Conservation (phyloP, 2,329 filamentous ascomycete species). For the Didymella pomorum region DNA sequence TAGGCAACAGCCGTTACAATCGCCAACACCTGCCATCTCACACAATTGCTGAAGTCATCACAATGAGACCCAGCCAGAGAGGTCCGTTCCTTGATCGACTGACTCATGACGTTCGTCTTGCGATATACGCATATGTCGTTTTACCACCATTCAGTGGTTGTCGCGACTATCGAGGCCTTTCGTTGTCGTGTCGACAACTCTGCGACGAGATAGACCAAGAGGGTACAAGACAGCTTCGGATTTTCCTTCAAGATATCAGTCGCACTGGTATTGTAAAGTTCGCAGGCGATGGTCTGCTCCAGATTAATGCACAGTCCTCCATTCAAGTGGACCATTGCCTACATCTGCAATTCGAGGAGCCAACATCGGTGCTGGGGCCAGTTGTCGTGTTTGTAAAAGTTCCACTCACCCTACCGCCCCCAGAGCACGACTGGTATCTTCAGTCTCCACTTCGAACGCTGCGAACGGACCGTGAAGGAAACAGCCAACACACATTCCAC, state of each 20-base stretch:
- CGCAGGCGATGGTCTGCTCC: not conserved
- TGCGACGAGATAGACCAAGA: not conserved
- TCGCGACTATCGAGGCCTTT: not conserved
- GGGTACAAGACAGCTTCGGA: not conserved
- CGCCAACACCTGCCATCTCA: not conserved
- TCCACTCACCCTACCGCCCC: not conserved
- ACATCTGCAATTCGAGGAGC: not conserved
- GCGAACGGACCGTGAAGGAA: not conserved
- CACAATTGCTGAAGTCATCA: not conserved
- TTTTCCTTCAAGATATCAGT: not conserved
- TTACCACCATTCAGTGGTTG: not conserved
- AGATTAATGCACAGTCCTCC: not conserved
- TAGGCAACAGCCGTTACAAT: not conserved
- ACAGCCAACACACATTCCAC: not conserved
- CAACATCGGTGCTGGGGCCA: not conserved
- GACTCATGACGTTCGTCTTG: not conserved
- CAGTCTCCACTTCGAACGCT: not conserved
- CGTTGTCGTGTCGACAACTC: constrained; percentile 1
- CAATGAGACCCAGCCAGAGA: not conserved
- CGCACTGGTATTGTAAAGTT: not conserved
- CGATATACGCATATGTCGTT: not conserved
- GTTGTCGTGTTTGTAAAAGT: not conserved
- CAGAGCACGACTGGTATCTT: not conserved
- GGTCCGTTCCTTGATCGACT: not conserved
- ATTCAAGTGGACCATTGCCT: not conserved